Evolutionary conservation across 179 eudicot species (phyloP), one percentile per base, ranked within the genome.

Genomic region (Actinidia arguta): DNA sequence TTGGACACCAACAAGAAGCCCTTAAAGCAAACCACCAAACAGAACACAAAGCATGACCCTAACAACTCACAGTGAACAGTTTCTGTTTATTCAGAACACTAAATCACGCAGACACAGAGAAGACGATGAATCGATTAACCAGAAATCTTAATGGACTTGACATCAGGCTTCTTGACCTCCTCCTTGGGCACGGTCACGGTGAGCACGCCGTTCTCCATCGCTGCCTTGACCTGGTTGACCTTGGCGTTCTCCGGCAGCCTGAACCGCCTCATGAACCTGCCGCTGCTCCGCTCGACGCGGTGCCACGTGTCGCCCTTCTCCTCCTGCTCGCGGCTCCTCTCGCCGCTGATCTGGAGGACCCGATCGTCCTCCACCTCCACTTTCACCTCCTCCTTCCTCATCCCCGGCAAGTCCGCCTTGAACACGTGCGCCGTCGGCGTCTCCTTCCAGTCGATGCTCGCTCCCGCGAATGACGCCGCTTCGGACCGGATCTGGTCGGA

Each of bases 381-480:
- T 47, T 78, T 78, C 58, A 78, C 58, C 81, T 78, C 81, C 61
- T 78, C 81, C 59, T 78, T 78, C 81, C 27, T 78, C 81, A 78
- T 46, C 44, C 81, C 81, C 24, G 81, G 90, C 22, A 88, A 44
- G 61, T 90, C 89, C 36, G 89, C 90, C 87, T 85, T 86, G 84
- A 90, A 86, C 31, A 86, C 82, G 83, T 90, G 92, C 0, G 89
- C 89, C 68, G 87, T 85, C 4, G 89, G 88, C 1, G 91, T 90
- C 87, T 90, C 92, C 82, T 78, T 82, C 92, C 92, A 90, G 90
- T 90, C 92, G 11, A 88, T 82, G 68, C 80, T 66, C 4, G 88
- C 82, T 67, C 61, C 73, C 2, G 84, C 84, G 51, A 88, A 84
- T 5, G 85, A 80, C 16, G 87, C 62, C n/a, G 82, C 82, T n/a